These are phyloP conservation scores for Geranium rotundifolium DNA, from an alignment of 345 rosid genomes.

Conservation along the genomic window DNA sequence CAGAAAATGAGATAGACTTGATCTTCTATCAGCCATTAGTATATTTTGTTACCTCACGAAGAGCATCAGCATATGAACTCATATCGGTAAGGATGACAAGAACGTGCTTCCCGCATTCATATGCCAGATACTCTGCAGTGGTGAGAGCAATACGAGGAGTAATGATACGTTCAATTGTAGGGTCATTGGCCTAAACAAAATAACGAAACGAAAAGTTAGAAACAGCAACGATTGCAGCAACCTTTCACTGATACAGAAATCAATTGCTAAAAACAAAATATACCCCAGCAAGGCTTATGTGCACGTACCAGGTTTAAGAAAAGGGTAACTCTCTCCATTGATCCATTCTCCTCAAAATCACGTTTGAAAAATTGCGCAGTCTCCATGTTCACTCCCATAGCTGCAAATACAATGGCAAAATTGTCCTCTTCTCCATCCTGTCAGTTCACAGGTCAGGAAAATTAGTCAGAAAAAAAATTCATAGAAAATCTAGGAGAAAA, in stretches of 20 bases:
- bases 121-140: slow-evolving; percentile 92
- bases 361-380: slow-evolving; percentile 96
- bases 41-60: slow-evolving; percentile 64
- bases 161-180: slow-evolving; percentile 91
- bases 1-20: no score
- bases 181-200: slow-evolving; percentile 78
- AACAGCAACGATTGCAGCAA: neutral
- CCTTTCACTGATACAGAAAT: neutral
- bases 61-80: slow-evolving; percentile 99
- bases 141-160: slow-evolving; percentile 96
- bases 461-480: neutral
- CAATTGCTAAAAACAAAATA: neutral
- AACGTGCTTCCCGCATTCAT: slow-evolving; percentile 96
- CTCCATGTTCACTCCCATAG: slow-evolving; percentile 99
- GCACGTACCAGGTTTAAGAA: slow-evolving; percentile 64
- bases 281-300: neutral
- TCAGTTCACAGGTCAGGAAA: slow-evolving; percentile 6
- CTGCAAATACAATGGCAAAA: slow-evolving; percentile 96
- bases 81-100: slow-evolving; percentile 91
- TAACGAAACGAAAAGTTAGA: slow-evolving; percentile 6
- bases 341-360: slow-evolving; percentile 97
- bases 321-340: slow-evolving; percentile 96
- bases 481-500: neutral
- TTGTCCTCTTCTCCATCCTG: slow-evolving; percentile 87
- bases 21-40: neutral